Conservation (phyloP, 495 filamentous ascomycete genomes). For the Podospora pseudopauciseta region DNA sequence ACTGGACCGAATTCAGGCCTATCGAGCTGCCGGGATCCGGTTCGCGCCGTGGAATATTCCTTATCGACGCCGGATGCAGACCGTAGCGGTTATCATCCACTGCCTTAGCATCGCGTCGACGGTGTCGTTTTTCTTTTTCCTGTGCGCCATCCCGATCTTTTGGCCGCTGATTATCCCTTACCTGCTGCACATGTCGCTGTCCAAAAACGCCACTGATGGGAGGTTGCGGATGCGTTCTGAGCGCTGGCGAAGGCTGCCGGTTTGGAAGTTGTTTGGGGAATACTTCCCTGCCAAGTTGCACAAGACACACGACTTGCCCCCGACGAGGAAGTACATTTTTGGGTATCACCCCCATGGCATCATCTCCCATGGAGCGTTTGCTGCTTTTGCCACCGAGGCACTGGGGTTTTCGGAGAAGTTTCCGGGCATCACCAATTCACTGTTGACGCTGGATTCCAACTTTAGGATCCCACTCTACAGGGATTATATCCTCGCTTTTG, state of each 20-base stretch:
- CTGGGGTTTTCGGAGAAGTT: conserved; percentile 86
- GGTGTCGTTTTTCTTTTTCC: conserved; percentile 82
- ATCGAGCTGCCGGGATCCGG: conserved; percentile 49
- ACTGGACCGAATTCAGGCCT: conserved; percentile 20
- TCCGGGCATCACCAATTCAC: conserved; percentile 90
- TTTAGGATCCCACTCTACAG: conserved; percentile 92
- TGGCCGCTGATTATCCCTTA: conserved; percentile 95
- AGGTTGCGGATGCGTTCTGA: conserved; percentile 67
- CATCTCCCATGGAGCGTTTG: conserved; percentile 92
- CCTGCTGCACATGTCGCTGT: conserved; percentile 76
- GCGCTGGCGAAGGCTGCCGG: conserved; percentile 63
- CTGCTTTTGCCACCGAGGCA: conserved; percentile 86
- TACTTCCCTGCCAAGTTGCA: conserved; percentile 91
- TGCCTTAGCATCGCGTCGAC: conserved; percentile 73
- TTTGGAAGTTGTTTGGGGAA: conserved; percentile 86
- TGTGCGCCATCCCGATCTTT: conserved; percentile 81
- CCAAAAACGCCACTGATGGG: conserved; percentile 70
- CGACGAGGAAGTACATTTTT: conserved; percentile 93
- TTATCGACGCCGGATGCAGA: conserved; percentile 80
- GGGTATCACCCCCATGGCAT: conserved; percentile 98
- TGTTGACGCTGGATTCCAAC: conserved; percentile 89
- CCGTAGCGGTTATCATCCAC: conserved; percentile 78
- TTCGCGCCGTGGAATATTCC: conserved; percentile 90
- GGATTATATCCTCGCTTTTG: conserved; percentile 84
- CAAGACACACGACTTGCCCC: conserved; percentile 71